These are phyloP conservation scores for Acephala macrosclerotiorum DNA, from an alignment of 2,329 filamentous ascomycete species.

Conservation along the genomic window DNA sequence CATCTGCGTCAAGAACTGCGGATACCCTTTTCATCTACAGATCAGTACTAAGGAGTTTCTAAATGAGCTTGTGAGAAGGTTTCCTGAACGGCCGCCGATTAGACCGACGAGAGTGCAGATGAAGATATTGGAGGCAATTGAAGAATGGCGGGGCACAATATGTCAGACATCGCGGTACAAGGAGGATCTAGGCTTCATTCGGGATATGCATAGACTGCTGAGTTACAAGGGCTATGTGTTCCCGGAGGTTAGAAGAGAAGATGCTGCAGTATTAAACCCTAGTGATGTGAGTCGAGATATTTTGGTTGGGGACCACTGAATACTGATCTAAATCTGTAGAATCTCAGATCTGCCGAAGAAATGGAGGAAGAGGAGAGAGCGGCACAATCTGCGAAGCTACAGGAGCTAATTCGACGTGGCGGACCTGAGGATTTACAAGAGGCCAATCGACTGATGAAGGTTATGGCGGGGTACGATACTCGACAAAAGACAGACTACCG, in stretches of 20 bases:
- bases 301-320: background rate
- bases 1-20: slow-evolving; percentile 99
- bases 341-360: slow-evolving; percentile 93
- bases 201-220: slow-evolving; percentile 95
- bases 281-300: slow-evolving; percentile 78
- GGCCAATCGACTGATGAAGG: slow-evolving; percentile 97
- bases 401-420: slow-evolving; percentile 92
- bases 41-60: slow-evolving; percentile 99
- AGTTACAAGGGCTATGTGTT: slow-evolving; percentile 98
- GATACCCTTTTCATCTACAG: slow-evolving; percentile 97
- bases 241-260: slow-evolving; percentile 88
- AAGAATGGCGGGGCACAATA: slow-evolving; percentile 98
- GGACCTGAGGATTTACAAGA: slow-evolving; percentile 94
- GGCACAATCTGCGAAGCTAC: slow-evolving; percentile 96
- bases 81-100: slow-evolving; percentile 90
- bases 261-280: slow-evolving; percentile 95
- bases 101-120: slow-evolving; percentile 87
- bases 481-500: slow-evolving; percentile 96
- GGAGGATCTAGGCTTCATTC: slow-evolving; percentile 93
- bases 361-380: slow-evolving; percentile 98
- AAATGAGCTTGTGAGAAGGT: slow-evolving; percentile 95
- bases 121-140: slow-evolving; percentile 93
- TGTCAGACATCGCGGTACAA: slow-evolving; percentile 98
- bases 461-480: slow-evolving; percentile 98
- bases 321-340: slow-evolving; percentile 59